Evolutionary conservation across 331 rosid genomes (phyloP), one percentile per base, ranked within the genome.

Genomic region (Pyrus hybrid): DNA sequence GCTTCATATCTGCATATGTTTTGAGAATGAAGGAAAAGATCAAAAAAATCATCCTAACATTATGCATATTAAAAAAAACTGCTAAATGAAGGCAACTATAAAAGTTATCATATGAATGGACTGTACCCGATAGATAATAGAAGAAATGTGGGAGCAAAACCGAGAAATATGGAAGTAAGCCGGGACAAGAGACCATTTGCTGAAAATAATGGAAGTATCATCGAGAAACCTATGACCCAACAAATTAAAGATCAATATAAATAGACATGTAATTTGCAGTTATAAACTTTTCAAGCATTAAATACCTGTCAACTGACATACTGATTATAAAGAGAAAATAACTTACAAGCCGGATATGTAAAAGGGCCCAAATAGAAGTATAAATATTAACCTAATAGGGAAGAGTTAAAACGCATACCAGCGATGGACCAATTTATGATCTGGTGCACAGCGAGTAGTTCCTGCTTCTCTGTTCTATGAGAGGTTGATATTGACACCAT

Each of bases 141-240:
- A 82, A 93, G 96, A 87, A 93, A 93, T 35, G 94, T 75, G 63
- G 96, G 97, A 1, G 97, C 94, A 83, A 90, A 93, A 81, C 97
- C 97, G 43, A 93, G 94, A 81, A 88, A 90, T 84, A 93, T 88
- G 68, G 97, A 88, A 71, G 89, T 87, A 57, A 92, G 94, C 71
- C 96, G 80, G 67, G 97, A 87, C 80, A 93, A 83, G 80, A 93
- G 87, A 71, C 96, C 80, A 74, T 73, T 87, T 63, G 79, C 93
- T 56, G 96, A 93, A 80, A 88, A 88, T 54, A 93, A 83, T 30
- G 97, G 97, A 68, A 93, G 93, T 49, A 83, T 78, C 87, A 93
- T 86, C 17, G 97, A 90, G 60, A 88, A 74, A 74, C 97, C 97
- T 93, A 75, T 37, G 73, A 67, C 72, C 78, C 62, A 45, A 76